Base-by-base conservation (phyloP, 768 basidiomycete species). In the Chlorophyllum brunneum region DNA sequence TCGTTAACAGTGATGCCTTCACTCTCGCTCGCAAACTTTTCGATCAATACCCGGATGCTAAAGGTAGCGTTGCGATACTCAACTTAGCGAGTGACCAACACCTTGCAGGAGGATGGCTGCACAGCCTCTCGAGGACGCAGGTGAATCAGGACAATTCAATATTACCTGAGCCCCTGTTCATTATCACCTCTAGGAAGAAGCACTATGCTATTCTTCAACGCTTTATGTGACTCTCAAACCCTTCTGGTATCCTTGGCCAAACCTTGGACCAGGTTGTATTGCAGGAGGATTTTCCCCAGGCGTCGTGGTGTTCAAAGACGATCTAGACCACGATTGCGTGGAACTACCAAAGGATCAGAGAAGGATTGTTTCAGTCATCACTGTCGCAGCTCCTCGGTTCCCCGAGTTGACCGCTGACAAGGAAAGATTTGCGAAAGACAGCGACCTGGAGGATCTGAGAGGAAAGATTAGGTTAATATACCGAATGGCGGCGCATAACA, bases 121-220 rank as follows among this genome's bases (percentile, higher is more conserved):
- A 31, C 4, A 59, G 50, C 40, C 55, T 69, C 11, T 54, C 57
- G 7, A 65, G 46, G 42, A 71, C 72, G 8, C 71, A 72, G 60
- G 71, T 66, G 30, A 15, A n/a, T 55, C n/a, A 31, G n/a, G 5
- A 15, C 4, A 4, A 11, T n/a, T 16, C 11, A n/a, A n/a, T 4
- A 27, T 3, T 29, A 24, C 10, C 24, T 26, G 10, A 24, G 41
- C 11, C 10, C 23, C 23, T 37, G 11, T 26, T 43, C 8, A 26
- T 26, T 8, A 24, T 27, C 22, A 26, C 6, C 10, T 49, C 11
- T 22, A 75, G 73, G 76, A 76, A 64, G 75, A 77, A 59, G 73
- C 75, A 0, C 65, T 78, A 0, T 78, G 76, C 55, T 78, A 77
- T 57, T 71, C 73, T 7, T 76, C 76, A 3, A 76, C 75, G 4